Evolutionary conservation across 2,329 filamentous ascomycete species (phyloP), one percentile per base, ranked within the genome.

Genomic region (Xylaria sp.): DNA sequence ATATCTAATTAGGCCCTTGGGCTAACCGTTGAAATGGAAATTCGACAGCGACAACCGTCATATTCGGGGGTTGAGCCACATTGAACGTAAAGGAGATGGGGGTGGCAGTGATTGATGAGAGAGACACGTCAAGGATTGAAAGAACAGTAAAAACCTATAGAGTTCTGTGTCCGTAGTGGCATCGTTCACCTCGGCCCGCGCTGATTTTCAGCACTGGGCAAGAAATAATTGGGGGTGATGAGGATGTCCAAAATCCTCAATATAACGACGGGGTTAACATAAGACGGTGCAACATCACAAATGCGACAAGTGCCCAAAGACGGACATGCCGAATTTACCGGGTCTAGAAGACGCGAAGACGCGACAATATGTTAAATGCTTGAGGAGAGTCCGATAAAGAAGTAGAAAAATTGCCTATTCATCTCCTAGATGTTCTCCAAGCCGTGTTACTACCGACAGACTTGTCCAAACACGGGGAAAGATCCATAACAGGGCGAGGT

Each of bases 391-490:
- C 28, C 10, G 41, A 6, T 13, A 13, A 15, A 12, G 10, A 70
- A 68, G 65, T 68, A 68, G 65, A 70, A 68, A 64, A 36, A 65
- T 65, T 62, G 36, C 28, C 63, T 56, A 41, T 43, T 39, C 46
- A 52, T 51, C n/a, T 20, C 46, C n/a, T 46, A 10, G 33, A 36
- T 36, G 6, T 36, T 10, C 33, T 36, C 33, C 10, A 36, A 8
- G 33, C 33, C 10, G 33, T 36, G 33, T 9, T 36, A 10, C 33
- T 36, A 36, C 33, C 33, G 33, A 36, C 33, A 23, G 46, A 20
- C 46, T 28, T 55, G 13, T 12, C 33, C 7, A 36, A 46, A 25
- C 25, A 46, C 20, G 46, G 31, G 25, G 55, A 7, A 41, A 56
- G 39, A 9, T 8, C 13, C 18, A 46, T 33, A 48, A 49, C 41